Base-by-base conservation (phyloP, 2,329 filamentous ascomycete species). In the Clonostachys sp. region DNA sequence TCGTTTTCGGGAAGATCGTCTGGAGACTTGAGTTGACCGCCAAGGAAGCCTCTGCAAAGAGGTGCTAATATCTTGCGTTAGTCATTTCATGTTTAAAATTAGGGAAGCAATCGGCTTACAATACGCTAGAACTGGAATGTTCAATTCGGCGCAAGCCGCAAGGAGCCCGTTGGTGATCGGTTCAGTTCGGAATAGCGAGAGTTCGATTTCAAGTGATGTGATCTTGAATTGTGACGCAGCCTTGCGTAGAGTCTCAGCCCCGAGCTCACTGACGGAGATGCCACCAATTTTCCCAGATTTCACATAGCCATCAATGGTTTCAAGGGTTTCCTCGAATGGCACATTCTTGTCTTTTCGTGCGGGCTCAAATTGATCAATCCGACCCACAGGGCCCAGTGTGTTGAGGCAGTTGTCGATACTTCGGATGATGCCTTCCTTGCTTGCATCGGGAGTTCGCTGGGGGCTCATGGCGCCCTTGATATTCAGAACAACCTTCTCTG, bases 51-150 rank as follows among this genome's bases (percentile, higher is more conserved):
- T 24, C 44, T 47, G 10, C 45, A 41, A 12, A 47, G 45, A 38
- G 45, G 45, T 8, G 40, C 24, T 30, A 30, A 30, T 30, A 10
- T 30, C 24, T 30, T 30, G 9, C 10, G 24, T 30, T 4, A 30
- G 24, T 30, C 24, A 30, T 30, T 8, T 30, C 9, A 4, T 30
- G 4, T 6, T 3, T 30, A 1, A 30, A 30, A 30, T 30, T 4
- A 30, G 24, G 24, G 24, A 30, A 30, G 2, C 24, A 30, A 4
- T 10, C 24, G 24, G 3, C 24, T 30, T 30, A 30, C 24, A 84
- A 66, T 89, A 89, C 1, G 84, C 84, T 18, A 89, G 65, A 41
- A 90, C 66, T 0, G 84, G 80, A 49, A 91, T 87, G 42, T 72
- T 69, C 35, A 86, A 66, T 60, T 91, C 76, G 1, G 68, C 72